phyloP scores from a whole-genome alignment of 202 grass and related monocot genomes.

The Saccharum hybrid region DNA sequence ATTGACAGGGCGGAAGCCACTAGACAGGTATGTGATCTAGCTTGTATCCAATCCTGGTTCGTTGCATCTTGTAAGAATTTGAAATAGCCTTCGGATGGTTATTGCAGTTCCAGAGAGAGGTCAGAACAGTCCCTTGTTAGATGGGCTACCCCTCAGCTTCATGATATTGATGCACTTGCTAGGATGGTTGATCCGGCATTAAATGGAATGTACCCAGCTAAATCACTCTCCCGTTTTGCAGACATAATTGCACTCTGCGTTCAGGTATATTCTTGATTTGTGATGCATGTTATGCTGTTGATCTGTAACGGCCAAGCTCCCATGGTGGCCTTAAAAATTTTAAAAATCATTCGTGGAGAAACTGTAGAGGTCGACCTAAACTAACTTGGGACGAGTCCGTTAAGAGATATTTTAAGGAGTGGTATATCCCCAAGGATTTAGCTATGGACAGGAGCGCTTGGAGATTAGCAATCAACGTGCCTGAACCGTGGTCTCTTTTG shows the following conservation, averaged over 20 bases:
- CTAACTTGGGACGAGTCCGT: too few relatives aligned
- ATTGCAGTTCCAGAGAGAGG: slow-evolving; percentile 84
- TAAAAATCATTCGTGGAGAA: not conserved
- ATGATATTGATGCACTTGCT: slow-evolving; percentile 93
- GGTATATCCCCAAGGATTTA: too few relatives aligned
- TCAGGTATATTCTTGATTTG: slow-evolving; percentile 67
- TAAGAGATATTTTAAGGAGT: too few relatives aligned
- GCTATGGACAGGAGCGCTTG: too few relatives aligned
- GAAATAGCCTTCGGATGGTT: slow-evolving; percentile 22
- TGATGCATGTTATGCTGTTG: slow-evolving; percentile 8
- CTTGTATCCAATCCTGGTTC: slow-evolving; percentile 20
- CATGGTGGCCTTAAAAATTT: slow-evolving; percentile 12
- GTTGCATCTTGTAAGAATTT: slow-evolving; percentile 21
- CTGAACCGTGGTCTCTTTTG: too few relatives aligned
- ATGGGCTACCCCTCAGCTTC: slow-evolving; percentile 98
- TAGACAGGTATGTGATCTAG: slow-evolving; percentile 71
- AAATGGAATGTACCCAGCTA: slow-evolving; percentile 98
- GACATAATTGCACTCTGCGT: slow-evolving; percentile 96
- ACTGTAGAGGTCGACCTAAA: too few relatives aligned
- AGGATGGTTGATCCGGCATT: slow-evolving; percentile 97
- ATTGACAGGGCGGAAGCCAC: slow-evolving; percentile 89
- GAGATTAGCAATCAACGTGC: too few relatives aligned
- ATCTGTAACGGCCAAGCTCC: slow-evolving; percentile 15
- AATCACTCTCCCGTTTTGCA: slow-evolving; percentile 93
- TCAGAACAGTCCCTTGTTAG: slow-evolving; percentile 94